These are phyloP conservation scores for Murraya koenigii DNA, from an alignment of 345 rosid genomes.

Conservation along the genomic window DNA sequence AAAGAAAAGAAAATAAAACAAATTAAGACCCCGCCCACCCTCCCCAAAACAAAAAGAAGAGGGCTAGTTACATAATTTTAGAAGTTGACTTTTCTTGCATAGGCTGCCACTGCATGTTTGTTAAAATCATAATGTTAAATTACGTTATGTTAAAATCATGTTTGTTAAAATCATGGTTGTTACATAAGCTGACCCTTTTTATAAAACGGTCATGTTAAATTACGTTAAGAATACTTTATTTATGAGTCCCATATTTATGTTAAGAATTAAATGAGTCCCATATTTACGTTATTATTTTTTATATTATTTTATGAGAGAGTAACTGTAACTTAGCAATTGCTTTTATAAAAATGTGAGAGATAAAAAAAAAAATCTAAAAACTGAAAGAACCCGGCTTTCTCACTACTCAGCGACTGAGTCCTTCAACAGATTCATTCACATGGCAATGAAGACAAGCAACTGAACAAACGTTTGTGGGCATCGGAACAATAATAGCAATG, in stretches of 20 bases:
- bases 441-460: neutral
- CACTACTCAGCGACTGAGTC: neutral
- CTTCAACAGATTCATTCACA: neutral
- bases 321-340: too few species aligned
- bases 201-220: too few species aligned
- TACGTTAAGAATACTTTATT: too few species aligned
- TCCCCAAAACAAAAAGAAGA: neutral
- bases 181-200: too few species aligned
- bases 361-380: neutral
- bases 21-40: too few species aligned
- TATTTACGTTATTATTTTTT: too few species aligned
- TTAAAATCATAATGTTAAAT: too few species aligned
- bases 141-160: too few species aligned
- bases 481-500: neutral
- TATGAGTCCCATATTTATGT: too few species aligned
- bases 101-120: neutral
- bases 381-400: neutral
- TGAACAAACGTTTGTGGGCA: neutral
- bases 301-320: too few species aligned
- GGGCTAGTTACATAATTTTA: neutral
- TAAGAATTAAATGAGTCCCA: too few species aligned
- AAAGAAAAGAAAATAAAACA: neutral
- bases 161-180: too few species aligned
- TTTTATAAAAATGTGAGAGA: neutral
- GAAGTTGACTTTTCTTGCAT: neutral